These are phyloP conservation scores for Sophora flavescens DNA, from an alignment of 306 rosid species.

Conservation along the genomic window DNA sequence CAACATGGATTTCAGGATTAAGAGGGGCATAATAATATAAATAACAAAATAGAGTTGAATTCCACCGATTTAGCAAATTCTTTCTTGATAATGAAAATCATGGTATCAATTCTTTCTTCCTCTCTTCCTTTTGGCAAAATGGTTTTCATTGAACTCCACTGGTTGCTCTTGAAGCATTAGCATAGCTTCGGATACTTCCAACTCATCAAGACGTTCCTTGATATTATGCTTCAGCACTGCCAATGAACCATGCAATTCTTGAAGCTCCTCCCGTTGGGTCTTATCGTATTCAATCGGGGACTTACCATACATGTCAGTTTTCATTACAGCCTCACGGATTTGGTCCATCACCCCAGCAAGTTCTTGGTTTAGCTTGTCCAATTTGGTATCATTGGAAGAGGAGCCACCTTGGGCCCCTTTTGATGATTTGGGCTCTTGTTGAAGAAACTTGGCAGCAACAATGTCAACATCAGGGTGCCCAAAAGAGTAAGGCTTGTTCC, in stretches of 20 bases:
- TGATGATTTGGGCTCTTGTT: slow-evolving; percentile 23
- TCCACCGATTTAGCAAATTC: neutral
- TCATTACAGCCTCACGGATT: slow-evolving; percentile 46
- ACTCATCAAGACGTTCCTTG: neutral
- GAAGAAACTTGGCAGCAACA: slow-evolving; percentile 45
- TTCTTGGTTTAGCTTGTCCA: slow-evolving; percentile 45
- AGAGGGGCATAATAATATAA: neutral
- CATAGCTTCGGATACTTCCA: neutral
- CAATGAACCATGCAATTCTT: slow-evolving; percentile 38
- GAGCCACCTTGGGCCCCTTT: neutral
- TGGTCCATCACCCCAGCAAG: slow-evolving; percentile 40
- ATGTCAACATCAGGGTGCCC: slow-evolving; percentile 62
- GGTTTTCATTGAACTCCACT: neutral
- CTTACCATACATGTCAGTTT: slow-evolving; percentile 36
- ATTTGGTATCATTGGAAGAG: slow-evolving; percentile 39
- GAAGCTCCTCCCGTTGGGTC: neutral
- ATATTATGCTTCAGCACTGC: neutral
- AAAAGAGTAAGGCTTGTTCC: slow-evolving; percentile 65
- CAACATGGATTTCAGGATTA: neutral
- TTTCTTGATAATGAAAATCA: too few relatives aligned
- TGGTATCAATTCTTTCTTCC: neutral
- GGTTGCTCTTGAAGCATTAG: neutral
- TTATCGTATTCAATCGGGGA: slow-evolving; percentile 43
- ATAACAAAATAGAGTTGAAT: neutral
- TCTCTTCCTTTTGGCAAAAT: neutral